phyloP scores from a whole-genome alignment of 768 basidiomycete genomes.

The Chiua virens region DNA sequence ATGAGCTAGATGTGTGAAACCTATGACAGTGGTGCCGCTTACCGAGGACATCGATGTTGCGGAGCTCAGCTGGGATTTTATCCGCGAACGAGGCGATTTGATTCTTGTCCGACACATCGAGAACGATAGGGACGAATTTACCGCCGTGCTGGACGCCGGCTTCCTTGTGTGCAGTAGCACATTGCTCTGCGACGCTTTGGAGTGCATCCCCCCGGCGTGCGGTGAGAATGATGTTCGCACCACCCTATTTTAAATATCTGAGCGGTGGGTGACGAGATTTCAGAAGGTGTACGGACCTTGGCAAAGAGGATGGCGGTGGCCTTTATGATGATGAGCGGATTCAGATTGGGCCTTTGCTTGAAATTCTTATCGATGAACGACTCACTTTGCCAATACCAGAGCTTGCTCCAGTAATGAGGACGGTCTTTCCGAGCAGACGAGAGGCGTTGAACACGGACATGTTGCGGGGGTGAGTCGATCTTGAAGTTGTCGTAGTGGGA shows the following conservation, averaged over 20 bases:
- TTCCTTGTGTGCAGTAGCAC: slow-evolving; percentile 66
- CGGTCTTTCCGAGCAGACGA: slow-evolving; percentile 79
- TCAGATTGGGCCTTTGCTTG: neutral
- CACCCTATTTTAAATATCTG: slow-evolving; percentile 49
- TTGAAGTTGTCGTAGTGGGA: neutral
- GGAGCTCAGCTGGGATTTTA: slow-evolving; percentile 68
- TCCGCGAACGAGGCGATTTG: slow-evolving; percentile 71
- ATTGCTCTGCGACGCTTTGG: slow-evolving; percentile 65
- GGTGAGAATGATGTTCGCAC: slow-evolving; percentile 83
- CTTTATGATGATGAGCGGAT: slow-evolving; percentile 36
- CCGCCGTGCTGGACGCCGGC: slow-evolving; percentile 76
- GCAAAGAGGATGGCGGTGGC: slow-evolving; percentile 89
- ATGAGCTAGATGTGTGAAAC: neutral
- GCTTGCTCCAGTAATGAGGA: slow-evolving; percentile 87
- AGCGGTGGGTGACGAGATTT: neutral
- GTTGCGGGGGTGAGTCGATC: slow-evolving; percentile 8
- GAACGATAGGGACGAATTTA: slow-evolving; percentile 64
- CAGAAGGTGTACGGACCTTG: slow-evolving; percentile 47
- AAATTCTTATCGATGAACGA: neutral
- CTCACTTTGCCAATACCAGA: slow-evolving; percentile 87
- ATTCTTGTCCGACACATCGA: slow-evolving; percentile 78
- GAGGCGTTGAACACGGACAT: slow-evolving; percentile 86
- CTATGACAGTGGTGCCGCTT: slow-evolving; percentile 17
- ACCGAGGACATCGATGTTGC: slow-evolving; percentile 84
- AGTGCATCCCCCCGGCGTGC: slow-evolving; percentile 78